Evolutionary conservation across 2,329 filamentous ascomycete species (phyloP).

Genomic region (Rachicladosporium sp.): DNA sequence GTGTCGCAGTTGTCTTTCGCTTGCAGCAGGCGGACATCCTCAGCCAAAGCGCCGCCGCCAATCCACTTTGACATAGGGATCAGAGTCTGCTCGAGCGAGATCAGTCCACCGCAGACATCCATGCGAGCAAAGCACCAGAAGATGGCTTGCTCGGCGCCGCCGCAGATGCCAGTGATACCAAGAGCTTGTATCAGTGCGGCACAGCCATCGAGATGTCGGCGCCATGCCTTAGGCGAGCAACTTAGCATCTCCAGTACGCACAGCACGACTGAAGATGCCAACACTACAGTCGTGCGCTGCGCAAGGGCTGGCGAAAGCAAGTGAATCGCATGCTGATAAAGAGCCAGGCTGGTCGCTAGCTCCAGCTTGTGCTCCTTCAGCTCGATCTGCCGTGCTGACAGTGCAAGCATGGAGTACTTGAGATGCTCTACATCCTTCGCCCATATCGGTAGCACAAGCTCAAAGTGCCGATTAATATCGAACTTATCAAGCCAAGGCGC

Average conservation of each 20-base stretch:
- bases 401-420: constrained; percentile 40
- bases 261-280: constrained; percentile 37
- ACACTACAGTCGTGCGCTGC: constrained; percentile 32
- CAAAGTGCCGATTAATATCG: constrained; percentile 41
- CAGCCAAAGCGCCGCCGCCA: constrained; percentile 25
- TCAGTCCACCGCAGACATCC: constrained; percentile 45
- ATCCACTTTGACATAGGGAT: constrained; percentile 40
- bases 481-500: constrained; percentile 49
- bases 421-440: constrained; percentile 35
- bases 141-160: constrained; percentile 40
- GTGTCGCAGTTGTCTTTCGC: constrained; percentile 34
- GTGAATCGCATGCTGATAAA: constrained; percentile 43
- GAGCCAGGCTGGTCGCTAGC: constrained; percentile 38
- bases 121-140: constrained; percentile 50
- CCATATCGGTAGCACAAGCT: constrained; percentile 38
- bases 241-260: constrained; percentile 39
- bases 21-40: constrained; percentile 25
- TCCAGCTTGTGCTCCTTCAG: constrained; percentile 34
- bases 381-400: constrained; percentile 43
- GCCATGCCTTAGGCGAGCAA: constrained; percentile 39
- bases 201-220: constrained; percentile 44
- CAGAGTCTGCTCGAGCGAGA: constrained; percentile 39
- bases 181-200: constrained; percentile 41
- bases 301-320: constrained; percentile 31
- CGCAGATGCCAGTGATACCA: constrained; percentile 39